Base-by-base conservation (phyloP, 352 stramenopile species). In the Phytophthora boehmeriae region DNA sequence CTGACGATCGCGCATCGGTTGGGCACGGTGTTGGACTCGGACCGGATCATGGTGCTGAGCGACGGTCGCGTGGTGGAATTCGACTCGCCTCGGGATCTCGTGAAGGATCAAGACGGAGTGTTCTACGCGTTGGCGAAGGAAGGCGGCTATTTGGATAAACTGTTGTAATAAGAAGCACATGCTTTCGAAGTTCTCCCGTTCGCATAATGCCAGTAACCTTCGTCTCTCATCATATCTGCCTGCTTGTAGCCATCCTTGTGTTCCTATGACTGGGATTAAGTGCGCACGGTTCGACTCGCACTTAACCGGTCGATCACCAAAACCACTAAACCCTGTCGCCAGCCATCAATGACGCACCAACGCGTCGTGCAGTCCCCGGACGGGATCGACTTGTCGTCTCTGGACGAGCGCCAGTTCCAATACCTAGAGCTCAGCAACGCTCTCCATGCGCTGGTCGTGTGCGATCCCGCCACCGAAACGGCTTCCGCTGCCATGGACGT, bases 401-500 rank as follows among this genome's bases (percentile, higher is more conserved):
- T 85, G 27, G 81, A 90, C 49, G 62, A 80, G 46, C 76, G 81
- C 30, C 47, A 63, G 8, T 89, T 88, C 61, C 71, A 82, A 59
- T 67, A 68, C 17, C 14, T 90, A 28, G 64, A 69, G 54, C 75
- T 90, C 11, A 35, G 49, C 9, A 90, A 90, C 56, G 46, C 59
- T 22, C 70, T 90, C 4, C 76, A 86, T 11, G 81, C 76, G 59
- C 61, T 90, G 17, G 60, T 98, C n/a, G 88, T 97, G 54, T 94
- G 73, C 14, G 97, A 99, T 70, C 71, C 90, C 4, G 69, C 64
- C 20, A 95, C 93, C 3, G 97, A 98, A 47, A 94, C 96, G 56
- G 82, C 89, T n/a, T 95, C 95, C 14, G 95, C 91, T 11, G 89
- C 90, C n/a, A 97, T 98, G 83, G 89, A 97, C 71, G 96, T 99